phyloP scores from a whole-genome alignment of 306 rosid genomes.

The Cicer bijugum region DNA sequence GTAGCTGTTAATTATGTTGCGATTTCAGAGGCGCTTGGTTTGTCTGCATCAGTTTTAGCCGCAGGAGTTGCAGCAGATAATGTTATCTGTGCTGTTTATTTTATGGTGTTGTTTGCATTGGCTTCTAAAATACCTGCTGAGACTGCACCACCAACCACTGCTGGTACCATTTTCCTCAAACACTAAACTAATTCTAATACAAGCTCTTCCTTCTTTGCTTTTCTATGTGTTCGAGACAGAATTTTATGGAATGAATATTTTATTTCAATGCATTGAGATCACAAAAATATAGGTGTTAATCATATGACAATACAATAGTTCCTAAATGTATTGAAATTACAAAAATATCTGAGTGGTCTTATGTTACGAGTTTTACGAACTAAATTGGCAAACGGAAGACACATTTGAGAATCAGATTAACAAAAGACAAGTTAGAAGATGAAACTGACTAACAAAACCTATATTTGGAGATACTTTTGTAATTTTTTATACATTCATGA shows the following conservation, averaged over 20 bases:
- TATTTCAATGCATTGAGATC: background rate
- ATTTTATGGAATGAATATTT: background rate
- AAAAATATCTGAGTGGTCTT: too few species aligned
- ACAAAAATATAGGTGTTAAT: too few species aligned
- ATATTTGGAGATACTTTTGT: too few species aligned
- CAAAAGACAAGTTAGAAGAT: too few species aligned
- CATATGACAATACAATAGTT: too few species aligned
- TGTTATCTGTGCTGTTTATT: slow-evolving; percentile 73
- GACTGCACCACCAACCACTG: slow-evolving; percentile 40
- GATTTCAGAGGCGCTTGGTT: slow-evolving; percentile 67
- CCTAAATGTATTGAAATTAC: too few species aligned
- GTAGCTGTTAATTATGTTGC: slow-evolving; percentile 87
- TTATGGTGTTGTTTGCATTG: slow-evolving; percentile 71
- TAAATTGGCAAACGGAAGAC: too few species aligned
- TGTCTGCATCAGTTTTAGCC: slow-evolving; percentile 70
- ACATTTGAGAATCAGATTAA: too few species aligned
- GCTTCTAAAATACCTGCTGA: slow-evolving; percentile 79
- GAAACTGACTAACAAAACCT: too few species aligned
- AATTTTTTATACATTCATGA: too few species aligned
- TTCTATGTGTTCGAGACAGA: background rate
- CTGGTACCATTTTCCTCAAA: slow-evolving; percentile 44
- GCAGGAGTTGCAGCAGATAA: slow-evolving; percentile 87
- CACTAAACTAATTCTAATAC: background rate
- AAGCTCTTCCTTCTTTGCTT: background rate
- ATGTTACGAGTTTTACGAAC: too few species aligned